Percentiles rank a stretch among this genome's conserved stretches.
phyloP scores from a whole-genome alignment of 2,329 filamentous ascomycete genomes.

The Alternaria rosae region DNA sequence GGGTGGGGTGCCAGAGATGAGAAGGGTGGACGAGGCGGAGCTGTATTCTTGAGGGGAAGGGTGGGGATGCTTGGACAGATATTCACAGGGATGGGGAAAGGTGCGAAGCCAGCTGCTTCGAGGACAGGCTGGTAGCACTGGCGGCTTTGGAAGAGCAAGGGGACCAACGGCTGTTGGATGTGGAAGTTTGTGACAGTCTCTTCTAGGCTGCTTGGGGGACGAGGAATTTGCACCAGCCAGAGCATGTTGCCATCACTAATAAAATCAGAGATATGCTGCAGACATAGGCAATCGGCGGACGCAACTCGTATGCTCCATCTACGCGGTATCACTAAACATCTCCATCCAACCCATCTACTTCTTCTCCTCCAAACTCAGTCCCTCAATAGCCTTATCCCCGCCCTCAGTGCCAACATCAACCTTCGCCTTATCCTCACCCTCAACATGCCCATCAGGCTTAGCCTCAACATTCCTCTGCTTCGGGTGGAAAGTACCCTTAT shows the following conservation, averaged over 20 bases:
- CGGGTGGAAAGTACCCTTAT: slow-evolving; percentile 73
- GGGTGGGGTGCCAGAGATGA: slow-evolving; percentile 5
- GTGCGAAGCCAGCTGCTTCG: not conserved
- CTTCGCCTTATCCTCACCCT: slow-evolving; percentile 52
- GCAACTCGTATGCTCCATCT: not conserved
- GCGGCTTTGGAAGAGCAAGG: too few species aligned
- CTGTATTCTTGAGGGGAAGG: slow-evolving; percentile 9
- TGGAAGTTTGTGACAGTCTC: not conserved
- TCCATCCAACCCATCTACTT: slow-evolving; percentile 13
- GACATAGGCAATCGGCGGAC: not conserved
- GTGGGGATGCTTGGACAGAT: not conserved
- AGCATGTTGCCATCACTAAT: not conserved
- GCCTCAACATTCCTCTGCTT: slow-evolving; percentile 50
- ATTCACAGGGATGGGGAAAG: too few species aligned
- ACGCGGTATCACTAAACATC: not conserved
- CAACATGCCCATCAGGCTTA: slow-evolving; percentile 56
- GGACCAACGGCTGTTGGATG: not conserved
- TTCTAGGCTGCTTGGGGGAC: not conserved
- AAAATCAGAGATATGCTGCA: not conserved
- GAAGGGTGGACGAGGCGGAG: slow-evolving; percentile 12
- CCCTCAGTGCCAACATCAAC: slow-evolving; percentile 52
- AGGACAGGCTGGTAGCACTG: not conserved
- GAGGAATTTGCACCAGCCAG: not conserved
- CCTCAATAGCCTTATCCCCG: slow-evolving; percentile 43
- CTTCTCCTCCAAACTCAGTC: slow-evolving; percentile 43